These are phyloP conservation scores for Nematodospora valgi DNA, from an alignment of 805 yeast genomes.

Conservation along the genomic window DNA sequence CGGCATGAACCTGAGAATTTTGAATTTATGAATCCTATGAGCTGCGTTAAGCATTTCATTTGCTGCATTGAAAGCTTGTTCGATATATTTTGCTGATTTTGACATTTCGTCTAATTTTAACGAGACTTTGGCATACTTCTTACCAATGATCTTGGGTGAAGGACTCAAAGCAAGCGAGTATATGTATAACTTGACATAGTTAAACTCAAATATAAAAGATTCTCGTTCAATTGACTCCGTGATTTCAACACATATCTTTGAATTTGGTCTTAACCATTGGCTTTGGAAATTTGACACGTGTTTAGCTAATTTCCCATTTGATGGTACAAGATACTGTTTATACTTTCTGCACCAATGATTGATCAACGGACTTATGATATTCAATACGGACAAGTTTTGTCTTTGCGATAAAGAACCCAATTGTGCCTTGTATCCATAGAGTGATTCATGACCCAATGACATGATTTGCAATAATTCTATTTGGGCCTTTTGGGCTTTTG, in stretches of 20 bases:
- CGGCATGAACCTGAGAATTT: slow-evolving; percentile 73
- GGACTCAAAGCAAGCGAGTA: slow-evolving; percentile 75
- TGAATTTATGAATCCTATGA: slow-evolving; percentile 61
- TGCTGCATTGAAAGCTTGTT: slow-evolving; percentile 79
- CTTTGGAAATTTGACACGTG: slow-evolving; percentile 21
- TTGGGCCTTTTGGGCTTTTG: slow-evolving; percentile 67
- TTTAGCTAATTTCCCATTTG: slow-evolving; percentile 37
- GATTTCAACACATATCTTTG: slow-evolving; percentile 37
- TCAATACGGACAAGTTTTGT: slow-evolving; percentile 68
- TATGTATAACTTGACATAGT: slow-evolving; percentile 79
- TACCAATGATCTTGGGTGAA: slow-evolving; percentile 20
- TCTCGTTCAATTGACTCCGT: slow-evolving; percentile 56
- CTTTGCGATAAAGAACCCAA: slow-evolving; percentile 49
- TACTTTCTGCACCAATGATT: slow-evolving; percentile 76
- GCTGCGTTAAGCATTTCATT: slow-evolving; percentile 72
- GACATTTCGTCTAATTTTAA: slow-evolving; percentile 68
- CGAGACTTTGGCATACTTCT: slow-evolving; percentile 16
- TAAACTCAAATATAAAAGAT: slow-evolving; percentile 73
- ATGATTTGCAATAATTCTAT: slow-evolving; percentile 75
- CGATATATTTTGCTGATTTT: slow-evolving; percentile 72
- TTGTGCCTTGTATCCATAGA: slow-evolving; percentile 66
- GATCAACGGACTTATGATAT: slow-evolving; percentile 70
- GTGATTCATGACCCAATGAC: slow-evolving; percentile 77
- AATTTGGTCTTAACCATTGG: slow-evolving; percentile 22
- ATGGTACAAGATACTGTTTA: slow-evolving; percentile 49